phyloP scores from a whole-genome alignment of 805 yeast genomes.

The Yamadazyma endophytica region DNA sequence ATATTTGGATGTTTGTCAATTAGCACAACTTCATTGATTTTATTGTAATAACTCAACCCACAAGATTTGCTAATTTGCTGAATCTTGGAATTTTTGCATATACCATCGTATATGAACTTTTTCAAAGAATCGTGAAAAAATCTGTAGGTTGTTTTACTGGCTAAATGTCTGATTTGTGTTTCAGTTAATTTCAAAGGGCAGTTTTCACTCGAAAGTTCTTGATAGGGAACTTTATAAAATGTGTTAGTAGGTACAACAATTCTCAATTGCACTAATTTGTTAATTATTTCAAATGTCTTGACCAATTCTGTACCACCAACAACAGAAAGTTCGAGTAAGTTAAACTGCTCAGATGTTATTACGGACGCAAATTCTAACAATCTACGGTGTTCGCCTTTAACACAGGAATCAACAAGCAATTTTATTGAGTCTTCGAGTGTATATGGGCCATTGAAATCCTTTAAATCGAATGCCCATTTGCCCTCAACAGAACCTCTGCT shows the following conservation, averaged over 20 bases:
- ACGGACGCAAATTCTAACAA: slow-evolving; percentile 41
- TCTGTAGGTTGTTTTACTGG: slow-evolving; percentile 30
- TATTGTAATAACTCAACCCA: slow-evolving; percentile 38
- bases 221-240: slow-evolving; percentile 47
- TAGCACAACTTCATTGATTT: slow-evolving; percentile 6
- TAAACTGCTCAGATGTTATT: too few relatives aligned
- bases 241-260: slow-evolving; percentile 36
- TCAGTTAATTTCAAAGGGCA: slow-evolving; percentile 27
- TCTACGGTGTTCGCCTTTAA: too few relatives aligned
- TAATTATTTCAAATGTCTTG: slow-evolving; percentile 28
- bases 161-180: slow-evolving; percentile 26
- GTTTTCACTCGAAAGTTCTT: slow-evolving; percentile 11
- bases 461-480: slow-evolving; percentile 6
- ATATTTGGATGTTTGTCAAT: background rate
- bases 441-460: background rate
- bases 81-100: slow-evolving; percentile 21
- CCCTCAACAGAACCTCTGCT: slow-evolving; percentile 6
- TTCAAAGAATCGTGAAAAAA: slow-evolving; percentile 41
- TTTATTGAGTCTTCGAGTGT: too few relatives aligned
- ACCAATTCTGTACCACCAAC: slow-evolving; percentile 31
- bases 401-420: too few relatives aligned
- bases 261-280: slow-evolving; percentile 25
- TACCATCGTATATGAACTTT: slow-evolving; percentile 21
- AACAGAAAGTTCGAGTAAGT: slow-evolving; percentile 32
- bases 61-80: slow-evolving; percentile 31